Conservation (phyloP, 2,329 filamentous ascomycete species). For the Aspergillus sp. region DNA sequence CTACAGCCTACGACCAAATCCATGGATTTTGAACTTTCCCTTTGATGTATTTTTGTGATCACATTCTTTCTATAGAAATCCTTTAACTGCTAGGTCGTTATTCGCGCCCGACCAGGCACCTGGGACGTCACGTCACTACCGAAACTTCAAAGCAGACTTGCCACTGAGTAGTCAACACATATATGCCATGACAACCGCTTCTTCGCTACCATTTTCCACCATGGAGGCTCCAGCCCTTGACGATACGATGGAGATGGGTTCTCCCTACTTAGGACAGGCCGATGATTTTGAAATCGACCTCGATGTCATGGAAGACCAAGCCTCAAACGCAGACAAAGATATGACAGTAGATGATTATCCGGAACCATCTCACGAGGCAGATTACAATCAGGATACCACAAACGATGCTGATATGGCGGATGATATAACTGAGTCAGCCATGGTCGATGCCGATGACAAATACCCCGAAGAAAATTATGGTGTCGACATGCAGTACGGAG, state of each 20-base stretch:
- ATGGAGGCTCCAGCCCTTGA: conserved; percentile 37
- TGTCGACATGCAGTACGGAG: conserved; percentile 25
- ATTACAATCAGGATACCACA: conserved; percentile 23
- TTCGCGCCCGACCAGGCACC: conserved; percentile 4
- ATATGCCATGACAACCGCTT: conserved; percentile 29
- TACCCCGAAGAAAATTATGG: conserved; percentile 21
- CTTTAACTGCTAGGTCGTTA: not conserved
- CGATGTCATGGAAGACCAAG: conserved; percentile 52
- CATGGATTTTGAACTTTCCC: not conserved
- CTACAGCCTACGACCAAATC: too few species aligned
- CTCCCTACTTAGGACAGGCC: conserved; percentile 35
- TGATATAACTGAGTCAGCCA: conserved; percentile 36
- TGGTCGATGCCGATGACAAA: conserved; percentile 31
- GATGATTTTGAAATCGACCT: conserved; percentile 58
- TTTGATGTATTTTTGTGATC: conserved; percentile 1
- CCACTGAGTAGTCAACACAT: conserved; percentile 4
- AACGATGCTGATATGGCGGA: conserved; percentile 46
- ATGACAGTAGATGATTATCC: conserved; percentile 36
- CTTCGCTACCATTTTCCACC: conserved; percentile 22
- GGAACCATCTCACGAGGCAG: conserved; percentile 25
- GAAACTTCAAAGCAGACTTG: conserved; percentile 14
- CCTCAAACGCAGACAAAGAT: conserved; percentile 52
- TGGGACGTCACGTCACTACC: conserved; percentile 16
- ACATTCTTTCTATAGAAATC: not conserved
- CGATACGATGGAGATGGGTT: conserved; percentile 42